Percentiles rank a stretch among this genome's conserved stretches.
Evolutionary conservation across 371 early-diverging fungal species (phyloP).

Genomic region (Rhizopus arrhizus): DNA sequence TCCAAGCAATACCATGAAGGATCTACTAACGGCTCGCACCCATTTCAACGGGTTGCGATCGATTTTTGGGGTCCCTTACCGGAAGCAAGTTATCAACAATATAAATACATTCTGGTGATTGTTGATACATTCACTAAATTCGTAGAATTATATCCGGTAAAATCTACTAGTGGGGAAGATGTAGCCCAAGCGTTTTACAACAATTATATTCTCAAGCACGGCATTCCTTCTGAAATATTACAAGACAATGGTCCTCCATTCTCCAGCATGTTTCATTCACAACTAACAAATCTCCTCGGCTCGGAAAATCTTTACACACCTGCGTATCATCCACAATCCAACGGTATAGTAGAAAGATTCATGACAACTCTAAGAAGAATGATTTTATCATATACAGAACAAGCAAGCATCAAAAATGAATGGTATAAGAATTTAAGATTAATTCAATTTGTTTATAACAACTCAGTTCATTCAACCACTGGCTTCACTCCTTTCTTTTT

Average conservation of each 20-base stretch:
- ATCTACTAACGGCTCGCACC: too few species aligned
- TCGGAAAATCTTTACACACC: slow-evolving; percentile 6
- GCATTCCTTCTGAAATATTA: neutral
- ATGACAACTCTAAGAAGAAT: slow-evolving; percentile 6
- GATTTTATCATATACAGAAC: slow-evolving; percentile 2
- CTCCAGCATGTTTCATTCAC: neutral
- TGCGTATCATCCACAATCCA: slow-evolving; percentile 14
- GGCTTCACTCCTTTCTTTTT: slow-evolving; percentile 10
- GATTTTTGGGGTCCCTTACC: too few species aligned
- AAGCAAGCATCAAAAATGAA: neutral
- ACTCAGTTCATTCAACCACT: neutral
- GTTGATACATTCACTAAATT: neutral
- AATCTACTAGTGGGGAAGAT: neutral
- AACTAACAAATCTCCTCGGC: neutral
- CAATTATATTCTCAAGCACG: slow-evolving; percentile 1
- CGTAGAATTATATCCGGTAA: slow-evolving; percentile 4
- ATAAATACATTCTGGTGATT: slow-evolving; percentile 3
- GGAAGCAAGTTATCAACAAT: too few species aligned
- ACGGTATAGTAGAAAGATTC: slow-evolving; percentile 10
- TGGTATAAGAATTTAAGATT: slow-evolving; percentile 1
- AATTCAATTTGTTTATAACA: slow-evolving; percentile 11
- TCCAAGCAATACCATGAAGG: too few species aligned
- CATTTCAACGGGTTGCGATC: too few species aligned
- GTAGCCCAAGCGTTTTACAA: neutral
- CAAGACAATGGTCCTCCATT: slow-evolving; percentile 9